phyloP scores from a whole-genome alignment of 179 eudicot genomes.

The Heliamphora pulchella region DNA sequence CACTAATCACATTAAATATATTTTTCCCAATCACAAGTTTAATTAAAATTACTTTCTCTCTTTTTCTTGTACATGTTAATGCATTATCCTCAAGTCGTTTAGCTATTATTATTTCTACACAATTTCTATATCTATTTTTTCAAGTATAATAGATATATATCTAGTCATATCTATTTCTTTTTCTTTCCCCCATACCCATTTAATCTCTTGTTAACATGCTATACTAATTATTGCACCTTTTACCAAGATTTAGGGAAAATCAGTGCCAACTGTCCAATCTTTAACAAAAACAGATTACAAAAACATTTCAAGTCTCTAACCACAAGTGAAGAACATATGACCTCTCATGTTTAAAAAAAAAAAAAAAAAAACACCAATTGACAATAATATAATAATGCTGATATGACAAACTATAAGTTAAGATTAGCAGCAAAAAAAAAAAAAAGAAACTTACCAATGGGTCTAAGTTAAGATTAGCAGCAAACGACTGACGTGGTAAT shows the following conservation, averaged over 20 bases:
- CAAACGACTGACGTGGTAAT: slow-evolving; percentile 53
- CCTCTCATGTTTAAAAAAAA: not conserved
- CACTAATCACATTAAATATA: too few relatives aligned
- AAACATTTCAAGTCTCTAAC: not conserved
- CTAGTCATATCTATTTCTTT: too few relatives aligned
- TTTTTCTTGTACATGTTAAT: too few relatives aligned
- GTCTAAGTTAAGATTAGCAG: slow-evolving; percentile 57
- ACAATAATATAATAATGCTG: not conserved
- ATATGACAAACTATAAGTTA: not conserved
- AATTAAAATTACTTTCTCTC: too few relatives aligned
- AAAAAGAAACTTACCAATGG: slow-evolving; percentile 43
- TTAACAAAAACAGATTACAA: not conserved
- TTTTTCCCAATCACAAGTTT: too few relatives aligned
- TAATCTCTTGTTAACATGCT: too few relatives aligned
- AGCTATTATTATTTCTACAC: too few relatives aligned
- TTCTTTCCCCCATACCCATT: too few relatives aligned
- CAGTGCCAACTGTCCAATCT: not conserved
- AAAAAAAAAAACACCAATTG: not conserved
- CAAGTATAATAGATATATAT: too few relatives aligned
- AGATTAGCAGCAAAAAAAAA: not conserved
- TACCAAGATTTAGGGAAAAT: not conserved
- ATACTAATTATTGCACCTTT: not conserved
- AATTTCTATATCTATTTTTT: too few relatives aligned
- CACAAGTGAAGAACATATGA: not conserved
- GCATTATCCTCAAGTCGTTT: too few relatives aligned